These are phyloP conservation scores for Lathyrus aphaca DNA, from an alignment of 306 rosid genomes.

Conservation along the genomic window DNA sequence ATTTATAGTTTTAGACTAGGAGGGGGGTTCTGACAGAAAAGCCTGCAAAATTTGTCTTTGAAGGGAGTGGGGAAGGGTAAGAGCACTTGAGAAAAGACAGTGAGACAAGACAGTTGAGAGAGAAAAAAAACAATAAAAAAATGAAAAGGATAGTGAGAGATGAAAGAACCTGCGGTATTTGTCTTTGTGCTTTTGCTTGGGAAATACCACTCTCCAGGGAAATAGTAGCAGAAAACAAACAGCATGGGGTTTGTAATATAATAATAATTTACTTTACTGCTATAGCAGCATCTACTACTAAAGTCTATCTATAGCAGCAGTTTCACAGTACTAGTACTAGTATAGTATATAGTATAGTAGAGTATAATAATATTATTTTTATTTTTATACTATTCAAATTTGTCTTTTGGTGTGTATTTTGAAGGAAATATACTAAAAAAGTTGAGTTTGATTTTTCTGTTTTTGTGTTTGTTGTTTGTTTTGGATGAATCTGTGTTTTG, in stretches of 20 bases:
- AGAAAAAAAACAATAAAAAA: slow-evolving; percentile 29
- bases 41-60: slow-evolving; percentile 84
- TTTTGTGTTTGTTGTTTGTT: neutral
- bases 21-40: slow-evolving; percentile 57
- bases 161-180: slow-evolving; percentile 53
- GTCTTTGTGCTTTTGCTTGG: slow-evolving; percentile 60
- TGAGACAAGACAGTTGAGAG: slow-evolving; percentile 85
- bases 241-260: slow-evolving; percentile 34
- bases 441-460: neutral
- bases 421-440: neutral
- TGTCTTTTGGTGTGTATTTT: neutral
- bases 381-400: neutral
- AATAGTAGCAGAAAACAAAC: slow-evolving; percentile 38
- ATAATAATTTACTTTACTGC: neutral
- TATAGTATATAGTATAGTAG: too few species aligned
- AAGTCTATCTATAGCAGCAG: slow-evolving; percentile 20
- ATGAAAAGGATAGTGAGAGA: slow-evolving; percentile 34
- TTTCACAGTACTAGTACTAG: neutral
- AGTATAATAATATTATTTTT: neutral
- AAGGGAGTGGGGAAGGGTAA: slow-evolving; percentile 46
- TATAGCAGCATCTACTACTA: neutral
- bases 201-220: slow-evolving; percentile 48
- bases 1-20: neutral
- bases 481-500: slow-evolving; percentile 4
- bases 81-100: slow-evolving; percentile 88